Evolutionary conservation across 148 eudicot genomes (phyloP).

Genomic region (Vaccinium corymbosum): DNA sequence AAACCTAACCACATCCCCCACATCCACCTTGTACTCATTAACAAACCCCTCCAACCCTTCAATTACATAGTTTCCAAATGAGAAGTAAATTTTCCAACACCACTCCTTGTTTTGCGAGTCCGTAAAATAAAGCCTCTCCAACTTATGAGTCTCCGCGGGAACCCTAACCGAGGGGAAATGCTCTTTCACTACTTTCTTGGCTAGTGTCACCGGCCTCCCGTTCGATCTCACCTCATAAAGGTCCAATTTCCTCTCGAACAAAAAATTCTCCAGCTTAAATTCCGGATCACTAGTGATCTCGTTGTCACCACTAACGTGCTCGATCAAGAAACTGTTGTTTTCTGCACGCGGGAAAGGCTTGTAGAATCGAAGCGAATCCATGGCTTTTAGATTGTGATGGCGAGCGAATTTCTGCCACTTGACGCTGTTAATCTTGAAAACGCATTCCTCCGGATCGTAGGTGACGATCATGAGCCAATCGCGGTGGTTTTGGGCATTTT

Average conservation of each 20-base stretch:
- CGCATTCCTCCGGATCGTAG: neutral
- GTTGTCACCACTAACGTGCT: neutral
- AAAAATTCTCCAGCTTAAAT: neutral
- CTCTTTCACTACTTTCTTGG: neutral
- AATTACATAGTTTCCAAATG: neutral
- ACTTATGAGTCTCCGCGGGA: neutral
- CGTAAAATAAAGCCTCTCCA: neutral
- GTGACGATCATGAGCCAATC: neutral
- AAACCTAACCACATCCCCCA: neutral
- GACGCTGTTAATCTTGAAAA: neutral
- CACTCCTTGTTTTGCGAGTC: neutral
- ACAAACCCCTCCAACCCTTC: conserved; percentile 2
- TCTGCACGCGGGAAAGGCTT: neutral
- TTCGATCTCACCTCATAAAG: neutral
- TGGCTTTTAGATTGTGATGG: neutral
- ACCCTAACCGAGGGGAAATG: neutral
- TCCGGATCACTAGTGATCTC: neutral
- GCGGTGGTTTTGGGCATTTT: neutral
- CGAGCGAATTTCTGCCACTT: neutral
- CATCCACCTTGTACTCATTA: neutral
- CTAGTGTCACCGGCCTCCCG: neutral
- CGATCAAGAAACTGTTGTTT: neutral
- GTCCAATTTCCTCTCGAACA: neutral
- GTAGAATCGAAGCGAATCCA: neutral
- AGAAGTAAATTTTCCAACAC: neutral